Conservation (phyloP, 2,329 filamentous ascomycete genomes). For the Aspergillus hortae region DNA sequence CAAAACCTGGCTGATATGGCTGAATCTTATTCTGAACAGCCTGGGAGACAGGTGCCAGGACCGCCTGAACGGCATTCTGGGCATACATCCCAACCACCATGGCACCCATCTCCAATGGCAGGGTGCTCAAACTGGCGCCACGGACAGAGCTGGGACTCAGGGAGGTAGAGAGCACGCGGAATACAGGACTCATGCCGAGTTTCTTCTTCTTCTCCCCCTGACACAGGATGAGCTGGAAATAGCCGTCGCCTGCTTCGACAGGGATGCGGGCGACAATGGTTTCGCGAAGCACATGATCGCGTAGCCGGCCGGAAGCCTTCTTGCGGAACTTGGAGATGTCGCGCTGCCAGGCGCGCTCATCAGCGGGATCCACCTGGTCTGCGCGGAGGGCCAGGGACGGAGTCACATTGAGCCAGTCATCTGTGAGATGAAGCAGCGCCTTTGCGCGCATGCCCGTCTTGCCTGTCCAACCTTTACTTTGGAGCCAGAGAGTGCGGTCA, state of each 20-base stretch:
- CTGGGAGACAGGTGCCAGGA: slow-evolving; percentile 21
- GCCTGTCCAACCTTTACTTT: slow-evolving; percentile 65
- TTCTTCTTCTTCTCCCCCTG: slow-evolving; percentile 56
- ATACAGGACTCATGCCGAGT: slow-evolving; percentile 64
- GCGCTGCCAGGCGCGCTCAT: slow-evolving; percentile 65
- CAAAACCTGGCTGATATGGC: slow-evolving; percentile 25
- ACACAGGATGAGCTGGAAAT: slow-evolving; percentile 65
- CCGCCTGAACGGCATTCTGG: slow-evolving; percentile 26
- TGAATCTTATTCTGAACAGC: slow-evolving; percentile 24
- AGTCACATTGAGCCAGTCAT: slow-evolving; percentile 66
- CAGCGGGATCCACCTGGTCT: slow-evolving; percentile 50
- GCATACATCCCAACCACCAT: slow-evolving; percentile 44
- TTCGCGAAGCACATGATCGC: slow-evolving; percentile 56
- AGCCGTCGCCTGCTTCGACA: slow-evolving; percentile 61
- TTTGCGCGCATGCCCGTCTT: slow-evolving; percentile 66
- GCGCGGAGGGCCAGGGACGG: slow-evolving; percentile 49
- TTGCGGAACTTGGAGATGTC: slow-evolving; percentile 64
- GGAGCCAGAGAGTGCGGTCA: slow-evolving; percentile 62
- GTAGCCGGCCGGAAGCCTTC: slow-evolving; percentile 46
- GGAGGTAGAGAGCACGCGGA: slow-evolving; percentile 65
- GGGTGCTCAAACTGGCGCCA: slow-evolving; percentile 61
- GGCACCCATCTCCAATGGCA: slow-evolving; percentile 62
- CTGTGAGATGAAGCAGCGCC: slow-evolving; percentile 57
- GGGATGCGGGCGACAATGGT: slow-evolving; percentile 65
- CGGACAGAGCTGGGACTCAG: slow-evolving; percentile 58